Conservation (phyloP, 805 yeast genomes). For the Crinitomyces ghanaensis region DNA sequence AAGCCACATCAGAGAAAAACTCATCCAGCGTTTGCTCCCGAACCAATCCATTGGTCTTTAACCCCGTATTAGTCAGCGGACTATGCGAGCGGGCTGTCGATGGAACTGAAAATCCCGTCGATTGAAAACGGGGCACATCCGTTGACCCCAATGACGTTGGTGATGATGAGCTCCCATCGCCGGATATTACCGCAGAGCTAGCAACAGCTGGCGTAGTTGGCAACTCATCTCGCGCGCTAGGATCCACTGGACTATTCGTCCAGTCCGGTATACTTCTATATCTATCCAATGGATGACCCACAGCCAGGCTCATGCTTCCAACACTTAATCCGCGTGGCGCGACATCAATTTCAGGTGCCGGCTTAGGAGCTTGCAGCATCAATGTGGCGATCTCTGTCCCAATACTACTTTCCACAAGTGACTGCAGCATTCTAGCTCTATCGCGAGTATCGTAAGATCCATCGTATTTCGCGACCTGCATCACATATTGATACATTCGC, state of each 20-base stretch:
- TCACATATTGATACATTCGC: conserved; percentile 47
- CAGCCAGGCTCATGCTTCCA: conserved; percentile 22
- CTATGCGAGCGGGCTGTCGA: too few species aligned
- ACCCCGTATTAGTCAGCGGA: conserved; percentile 12
- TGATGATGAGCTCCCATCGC: too few species aligned
- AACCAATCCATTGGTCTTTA: conserved; percentile 37
- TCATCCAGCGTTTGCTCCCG: conserved; percentile 89
- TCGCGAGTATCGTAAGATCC: conserved; percentile 69
- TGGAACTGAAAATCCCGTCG: too few species aligned
- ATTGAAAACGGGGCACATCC: too few species aligned
- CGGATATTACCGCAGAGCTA: too few species aligned
- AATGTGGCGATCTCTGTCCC: conserved; percentile 54
- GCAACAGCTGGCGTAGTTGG: too few species aligned
- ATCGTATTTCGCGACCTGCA: conserved; percentile 65
- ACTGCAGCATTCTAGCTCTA: conserved; percentile 61
- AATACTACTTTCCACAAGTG: conserved; percentile 43
- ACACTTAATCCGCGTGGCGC: conserved; percentile 11
- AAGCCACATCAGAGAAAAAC: conserved; percentile 48
- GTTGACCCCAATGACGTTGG: too few species aligned
- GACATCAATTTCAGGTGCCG: conserved; percentile 34
- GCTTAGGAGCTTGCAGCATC: conserved; percentile 68
- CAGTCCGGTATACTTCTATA: conserved; percentile 33
- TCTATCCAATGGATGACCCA: conserved; percentile 24
- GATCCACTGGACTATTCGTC: conserved; percentile 27
- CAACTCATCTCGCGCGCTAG: conserved; percentile 28